Evolutionary conservation across 495 filamentous ascomycete genomes (phyloP).

Genomic region (Aspergillus mulundensis): DNA sequence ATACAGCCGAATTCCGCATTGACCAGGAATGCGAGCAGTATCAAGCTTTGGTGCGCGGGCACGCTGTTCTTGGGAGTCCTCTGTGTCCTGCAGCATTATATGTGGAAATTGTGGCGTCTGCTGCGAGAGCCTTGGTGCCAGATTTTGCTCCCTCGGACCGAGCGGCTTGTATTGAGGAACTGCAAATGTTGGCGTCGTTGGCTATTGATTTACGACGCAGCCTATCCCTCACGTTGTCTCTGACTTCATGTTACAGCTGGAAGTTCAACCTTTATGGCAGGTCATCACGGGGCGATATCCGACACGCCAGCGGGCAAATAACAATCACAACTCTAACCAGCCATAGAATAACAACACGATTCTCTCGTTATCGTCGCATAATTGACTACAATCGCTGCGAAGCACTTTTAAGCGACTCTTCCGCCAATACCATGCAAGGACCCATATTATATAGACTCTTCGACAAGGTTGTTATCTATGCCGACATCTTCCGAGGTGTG

Average conservation of each 20-base stretch:
- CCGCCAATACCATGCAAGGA: not conserved
- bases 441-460: not conserved
- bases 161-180: too few species aligned
- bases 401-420: not conserved
- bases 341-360: not conserved
- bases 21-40: not conserved
- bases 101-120: not conserved
- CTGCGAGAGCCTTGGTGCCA: not conserved
- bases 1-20: not conserved
- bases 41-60: not conserved
- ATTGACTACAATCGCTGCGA: not conserved
- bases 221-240: too few species aligned
- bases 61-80: not conserved
- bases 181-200: too few species aligned
- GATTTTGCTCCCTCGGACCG: too few species aligned
- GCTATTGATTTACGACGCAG: too few species aligned
- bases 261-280: too few species aligned
- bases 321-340: too few species aligned
- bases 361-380: not conserved
- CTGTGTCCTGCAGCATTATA: slow-evolving; percentile 3
- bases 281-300: too few species aligned
- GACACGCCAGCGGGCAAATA: too few species aligned
- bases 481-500: slow-evolving; percentile 2
- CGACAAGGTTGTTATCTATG: not conserved
- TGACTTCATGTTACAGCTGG: too few species aligned